Base-by-base conservation (phyloP, 2,329 filamentous ascomycete species). In the Xylariaceae sp. region DNA sequence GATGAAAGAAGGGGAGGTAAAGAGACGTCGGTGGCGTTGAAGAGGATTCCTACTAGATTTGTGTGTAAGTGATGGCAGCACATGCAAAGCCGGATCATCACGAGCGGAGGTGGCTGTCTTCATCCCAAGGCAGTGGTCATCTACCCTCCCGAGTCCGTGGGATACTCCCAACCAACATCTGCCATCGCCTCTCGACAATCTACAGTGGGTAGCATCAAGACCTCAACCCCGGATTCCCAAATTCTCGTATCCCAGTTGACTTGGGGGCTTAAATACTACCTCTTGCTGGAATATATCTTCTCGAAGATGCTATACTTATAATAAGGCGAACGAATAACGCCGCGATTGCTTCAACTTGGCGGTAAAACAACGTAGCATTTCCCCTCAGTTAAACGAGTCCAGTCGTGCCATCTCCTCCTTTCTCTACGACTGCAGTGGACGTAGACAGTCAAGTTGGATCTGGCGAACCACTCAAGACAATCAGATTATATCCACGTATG, bases 41-140 rank as follows among this genome's bases (percentile, higher is more conserved):
- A 4, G 23, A 4, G 2, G 3, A 5, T 6, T 4, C 5, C 37
- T 39, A 17, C 23, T 51, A 53, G 52, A 41, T 50, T 6, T 23
- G 18, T 34, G 30, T 18, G 30, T 58, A 52, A 37, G 45, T 63
- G 56, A 63, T 59, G 47, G 47, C 39, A 35, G 53, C 56, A 57
- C 59, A 61, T 63, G 61, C 59, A 48, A 30, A 30, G 41, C 37
- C 8, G 11, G 47, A 50, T 55, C 48, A 61, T 61, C 61, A 63
- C 61, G 53, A 57, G 59, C 34, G 13, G 35, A 47, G 13, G 51
- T 45, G 41, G 41, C 41, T 45, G 10, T 44, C 53, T 30, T 37
- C 3, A 10, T 47, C 35, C 9, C 45, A 23, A 30, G 35, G 30
- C n/a, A n/a, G 39, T 11, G 49, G 54, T 55, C 51, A 62, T 53